Evolutionary conservation across 441 rosid genomes (phyloP).

Genomic region (Bocquillonia castaneifolia): DNA sequence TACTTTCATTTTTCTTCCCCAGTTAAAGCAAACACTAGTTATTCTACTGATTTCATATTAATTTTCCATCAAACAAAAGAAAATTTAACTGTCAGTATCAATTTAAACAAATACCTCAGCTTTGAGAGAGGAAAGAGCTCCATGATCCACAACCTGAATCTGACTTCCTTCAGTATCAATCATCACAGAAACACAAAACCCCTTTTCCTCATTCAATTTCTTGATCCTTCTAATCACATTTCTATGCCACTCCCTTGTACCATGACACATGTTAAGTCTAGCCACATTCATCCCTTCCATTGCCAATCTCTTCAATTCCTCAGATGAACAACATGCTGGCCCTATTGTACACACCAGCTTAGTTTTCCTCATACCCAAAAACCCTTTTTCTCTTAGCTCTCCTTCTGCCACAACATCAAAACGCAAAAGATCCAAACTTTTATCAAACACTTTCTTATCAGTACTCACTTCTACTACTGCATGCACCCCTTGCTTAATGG

Average conservation of each 20-base stretch:
- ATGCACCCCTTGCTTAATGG: conserved; percentile 10
- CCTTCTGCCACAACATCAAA: conserved; percentile 80
- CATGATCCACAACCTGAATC: conserved; percentile 97
- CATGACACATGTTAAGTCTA: conserved; percentile 93
- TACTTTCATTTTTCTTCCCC: no score
- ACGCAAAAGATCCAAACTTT: conserved; percentile 23
- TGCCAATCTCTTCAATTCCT: conserved; percentile 84
- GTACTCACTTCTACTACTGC: conserved; percentile 32
- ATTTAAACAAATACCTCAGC: conserved; percentile 55
- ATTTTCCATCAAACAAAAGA: neutral
- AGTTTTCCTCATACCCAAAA: conserved; percentile 92
- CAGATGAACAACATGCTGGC: conserved; percentile 78
- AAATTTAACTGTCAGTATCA: neutral
- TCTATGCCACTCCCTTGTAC: conserved; percentile 87
- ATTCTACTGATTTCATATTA: neutral
- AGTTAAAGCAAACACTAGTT: neutral
- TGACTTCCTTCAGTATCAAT: conserved; percentile 99
- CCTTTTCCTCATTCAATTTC: conserved; percentile 86
- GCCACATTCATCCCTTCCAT: conserved; percentile 98
- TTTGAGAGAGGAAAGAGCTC: conserved; percentile 78
- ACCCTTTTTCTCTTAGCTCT: conserved; percentile 98
- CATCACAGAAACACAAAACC: conserved; percentile 91
- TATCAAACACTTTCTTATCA: conserved; percentile 20
- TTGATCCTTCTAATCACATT: conserved; percentile 69
- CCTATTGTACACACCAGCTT: conserved; percentile 95